Evolutionary conservation across 305 asterid genomes (phyloP).

Genomic region (Fraxinus xanthoxyloides): DNA sequence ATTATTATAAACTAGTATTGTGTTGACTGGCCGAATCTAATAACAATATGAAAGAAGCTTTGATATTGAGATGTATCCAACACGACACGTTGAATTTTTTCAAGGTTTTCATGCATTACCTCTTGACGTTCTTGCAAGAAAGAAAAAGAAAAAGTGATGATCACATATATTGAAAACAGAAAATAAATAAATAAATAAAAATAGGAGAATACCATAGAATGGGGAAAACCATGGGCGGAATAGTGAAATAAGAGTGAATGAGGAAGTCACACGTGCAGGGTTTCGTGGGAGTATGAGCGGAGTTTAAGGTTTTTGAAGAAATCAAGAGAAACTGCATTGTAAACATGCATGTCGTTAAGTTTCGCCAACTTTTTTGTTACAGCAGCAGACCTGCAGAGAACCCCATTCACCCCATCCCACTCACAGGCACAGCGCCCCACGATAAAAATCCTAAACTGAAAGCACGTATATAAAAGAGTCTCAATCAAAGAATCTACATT

Average conservation of each 20-base stretch:
- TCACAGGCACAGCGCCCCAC: not conserved
- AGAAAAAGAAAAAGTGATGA: no score
- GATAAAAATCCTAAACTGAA: not conserved
- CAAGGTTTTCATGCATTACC: no score
- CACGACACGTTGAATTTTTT: no score
- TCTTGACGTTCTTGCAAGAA: no score
- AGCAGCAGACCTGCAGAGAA: not conserved
- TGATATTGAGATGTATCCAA: no score
- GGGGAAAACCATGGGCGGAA: conserved; percentile 26
- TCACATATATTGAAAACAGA: not conserved
- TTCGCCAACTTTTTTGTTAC: conserved; percentile 14
- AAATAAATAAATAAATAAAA: not conserved
- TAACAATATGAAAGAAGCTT: no score
- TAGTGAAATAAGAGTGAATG: not conserved
- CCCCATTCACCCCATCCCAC: not conserved
- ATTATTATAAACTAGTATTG: no score
- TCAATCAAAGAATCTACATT: no score
- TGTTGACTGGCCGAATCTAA: no score
- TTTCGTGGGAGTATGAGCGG: conserved; percentile 38
- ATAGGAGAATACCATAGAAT: not conserved
- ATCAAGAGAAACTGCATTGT: conserved; percentile 22
- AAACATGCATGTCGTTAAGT: not conserved
- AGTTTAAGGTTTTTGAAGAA: conserved; percentile 33
- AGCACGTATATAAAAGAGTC: no score
- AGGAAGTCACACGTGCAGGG: conserved; percentile 29